Percentiles rank a stretch among this genome's conserved stretches.
Conservation (phyloP, 2,329 filamentous ascomycete genomes). For the Monosporascus ibericus region DNA sequence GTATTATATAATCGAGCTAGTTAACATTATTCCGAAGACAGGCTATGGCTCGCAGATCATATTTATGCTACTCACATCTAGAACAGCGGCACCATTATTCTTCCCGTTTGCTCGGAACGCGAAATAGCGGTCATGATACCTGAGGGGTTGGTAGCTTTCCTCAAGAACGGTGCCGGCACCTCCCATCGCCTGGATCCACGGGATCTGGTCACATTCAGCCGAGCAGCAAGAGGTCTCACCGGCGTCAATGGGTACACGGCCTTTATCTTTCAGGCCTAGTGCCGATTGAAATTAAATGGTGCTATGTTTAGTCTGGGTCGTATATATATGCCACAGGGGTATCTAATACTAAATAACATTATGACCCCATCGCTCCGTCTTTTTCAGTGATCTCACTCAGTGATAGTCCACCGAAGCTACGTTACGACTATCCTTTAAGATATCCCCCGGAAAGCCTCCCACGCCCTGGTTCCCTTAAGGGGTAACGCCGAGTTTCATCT, state of each 20-base stretch:
- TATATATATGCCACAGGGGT: too few relatives aligned
- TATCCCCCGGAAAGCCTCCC: too few relatives aligned
- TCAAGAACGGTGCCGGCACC: constrained; percentile 28
- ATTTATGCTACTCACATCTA: constrained; percentile 48
- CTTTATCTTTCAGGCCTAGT: constrained; percentile 38
- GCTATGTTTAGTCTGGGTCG: too few relatives aligned
- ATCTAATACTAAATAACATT: too few relatives aligned
- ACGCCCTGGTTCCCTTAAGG: too few relatives aligned
- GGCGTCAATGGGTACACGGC: constrained; percentile 40
- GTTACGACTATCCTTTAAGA: too few relatives aligned
- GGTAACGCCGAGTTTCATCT: too few relatives aligned
- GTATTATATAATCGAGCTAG: constrained; percentile 32
- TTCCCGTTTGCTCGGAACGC: constrained; percentile 28
- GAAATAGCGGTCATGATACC: constrained; percentile 29
- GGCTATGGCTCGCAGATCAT: constrained; percentile 35
- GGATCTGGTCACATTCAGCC: constrained; percentile 37
- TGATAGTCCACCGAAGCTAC: too few relatives aligned
- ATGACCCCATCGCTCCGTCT: too few relatives aligned
- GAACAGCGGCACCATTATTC: constrained; percentile 35
- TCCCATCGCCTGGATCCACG: constrained; percentile 41
- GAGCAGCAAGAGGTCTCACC: constrained; percentile 43
- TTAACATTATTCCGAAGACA: constrained; percentile 45
- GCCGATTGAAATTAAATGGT: constrained; percentile 11
- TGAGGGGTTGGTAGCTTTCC: constrained; percentile 30
- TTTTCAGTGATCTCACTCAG: too few relatives aligned